Evolutionary conservation across 1,139 yeast genomes (phyloP).

Genomic region (Yamadazyma dendronema): DNA sequence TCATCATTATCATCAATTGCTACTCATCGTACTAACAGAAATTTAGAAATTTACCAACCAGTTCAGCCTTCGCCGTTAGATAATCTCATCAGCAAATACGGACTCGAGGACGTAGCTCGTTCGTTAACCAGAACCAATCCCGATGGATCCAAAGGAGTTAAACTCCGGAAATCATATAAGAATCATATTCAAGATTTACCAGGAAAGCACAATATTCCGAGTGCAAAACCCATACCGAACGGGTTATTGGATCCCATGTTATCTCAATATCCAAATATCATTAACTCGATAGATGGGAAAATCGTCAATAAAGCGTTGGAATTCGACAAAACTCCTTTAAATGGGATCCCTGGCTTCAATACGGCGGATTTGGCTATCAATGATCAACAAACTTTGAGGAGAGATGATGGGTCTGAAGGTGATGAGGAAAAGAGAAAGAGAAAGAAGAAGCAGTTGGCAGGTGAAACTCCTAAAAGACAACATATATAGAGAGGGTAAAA

Average conservation of each 20-base stretch:
- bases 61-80: constrained; percentile 64
- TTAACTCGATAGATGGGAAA: constrained; percentile 49
- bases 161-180: constrained; percentile 88
- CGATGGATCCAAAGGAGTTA: constrained; percentile 87
- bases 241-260: constrained; percentile 50
- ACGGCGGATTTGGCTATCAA: constrained; percentile 65
- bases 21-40: constrained; percentile 9
- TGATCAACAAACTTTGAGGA: constrained; percentile 45
- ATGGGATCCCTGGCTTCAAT: constrained; percentile 81
- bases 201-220: constrained; percentile 71
- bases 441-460: constrained; percentile 31
- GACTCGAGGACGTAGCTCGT: constrained; percentile 63
- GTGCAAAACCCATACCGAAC: constrained; percentile 53
- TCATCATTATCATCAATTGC: too few relatives aligned
- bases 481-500: constrained; percentile 21
- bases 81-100: constrained; percentile 68
- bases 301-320: constrained; percentile 52
- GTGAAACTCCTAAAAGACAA: constrained; percentile 36
- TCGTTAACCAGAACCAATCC: constrained; percentile 87
- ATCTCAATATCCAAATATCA: constrained; percentile 38
- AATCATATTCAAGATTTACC: constrained; percentile 86
- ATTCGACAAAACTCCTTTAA: constrained; percentile 66
- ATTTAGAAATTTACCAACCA: constrained; percentile 14
- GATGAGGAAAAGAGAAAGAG: constrained; percentile 33
- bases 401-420: constrained; percentile 41